Evolutionary conservation across 2,329 filamentous ascomycete species (phyloP).

Genomic region (Pleurostoma richardsiae): DNA sequence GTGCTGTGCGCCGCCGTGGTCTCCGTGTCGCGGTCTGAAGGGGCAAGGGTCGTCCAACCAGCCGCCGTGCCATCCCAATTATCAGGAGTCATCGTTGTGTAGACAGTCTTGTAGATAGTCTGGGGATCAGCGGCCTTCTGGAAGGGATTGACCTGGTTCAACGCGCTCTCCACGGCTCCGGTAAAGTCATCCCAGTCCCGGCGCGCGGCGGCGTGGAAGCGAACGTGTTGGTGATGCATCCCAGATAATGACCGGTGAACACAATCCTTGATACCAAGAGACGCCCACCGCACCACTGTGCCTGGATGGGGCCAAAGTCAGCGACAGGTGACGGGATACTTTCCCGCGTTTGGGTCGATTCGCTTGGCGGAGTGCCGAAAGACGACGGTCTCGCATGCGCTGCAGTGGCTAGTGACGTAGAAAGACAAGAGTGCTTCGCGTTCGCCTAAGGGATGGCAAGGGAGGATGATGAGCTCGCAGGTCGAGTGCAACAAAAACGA

Average conservation of each 20-base stretch:
- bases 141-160: constrained; percentile 17
- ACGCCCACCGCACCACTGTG: too few relatives aligned
- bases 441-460: too few relatives aligned
- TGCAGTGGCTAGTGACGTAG: too few relatives aligned
- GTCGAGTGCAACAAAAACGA: too few relatives aligned
- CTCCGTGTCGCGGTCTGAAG: constrained; percentile 4
- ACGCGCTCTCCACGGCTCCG: constrained; percentile 13
- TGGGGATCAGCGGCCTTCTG: constrained; percentile 13
- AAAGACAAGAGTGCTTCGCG: too few relatives aligned
- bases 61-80: constrained; percentile 6
- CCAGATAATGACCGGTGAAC: too few relatives aligned
- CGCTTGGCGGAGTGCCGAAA: too few relatives aligned
- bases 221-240: constrained; percentile 16
- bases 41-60: constrained; percentile 5
- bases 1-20: constrained; percentile 14
- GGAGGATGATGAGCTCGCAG: too few relatives aligned
- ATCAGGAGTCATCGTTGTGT: constrained; percentile 19
- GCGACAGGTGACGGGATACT: too few relatives aligned
- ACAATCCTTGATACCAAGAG: constrained; percentile 2
- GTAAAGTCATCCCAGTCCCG: constrained; percentile 12
- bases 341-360: too few relatives aligned
- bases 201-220: constrained; percentile 17
- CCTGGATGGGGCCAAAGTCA: too few relatives aligned
- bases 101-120: constrained; percentile 23
- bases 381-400: too few relatives aligned